Percentiles rank a stretch among this genome's conserved stretches.
These are phyloP conservation scores for Carex kokanica DNA, from an alignment of 176 grass and related monocot genomes.

Conservation along the genomic window DNA sequence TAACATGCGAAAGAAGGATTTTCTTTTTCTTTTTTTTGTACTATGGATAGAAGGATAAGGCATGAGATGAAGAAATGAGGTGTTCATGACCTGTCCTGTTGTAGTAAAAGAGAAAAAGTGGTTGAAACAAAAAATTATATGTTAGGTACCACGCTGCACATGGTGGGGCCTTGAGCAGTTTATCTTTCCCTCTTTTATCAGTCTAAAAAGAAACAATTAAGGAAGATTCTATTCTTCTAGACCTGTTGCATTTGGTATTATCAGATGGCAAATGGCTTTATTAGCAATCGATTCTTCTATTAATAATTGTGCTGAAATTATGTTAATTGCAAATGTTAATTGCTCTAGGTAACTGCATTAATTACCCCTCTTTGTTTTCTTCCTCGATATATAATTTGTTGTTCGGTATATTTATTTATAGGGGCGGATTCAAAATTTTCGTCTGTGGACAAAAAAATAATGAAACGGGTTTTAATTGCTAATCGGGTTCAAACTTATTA, in stretches of 20 bases:
- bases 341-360: no score
- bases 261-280: neutral
- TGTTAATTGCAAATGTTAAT: no score
- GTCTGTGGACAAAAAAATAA: no score
- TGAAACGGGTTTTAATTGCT: no score
- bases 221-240: constrained; percentile 18
- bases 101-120: neutral
- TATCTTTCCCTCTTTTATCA: neutral
- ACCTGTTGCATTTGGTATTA: neutral
- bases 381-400: neutral
- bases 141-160: constrained; percentile 15
- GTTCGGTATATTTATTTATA: neutral
- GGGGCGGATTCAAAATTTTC: no score
- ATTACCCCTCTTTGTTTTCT: no score
- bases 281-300: neutral
- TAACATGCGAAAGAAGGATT: neutral
- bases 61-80: constrained; percentile 19
- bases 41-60: constrained; percentile 5
- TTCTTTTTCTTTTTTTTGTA: no score
- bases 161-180: neutral
- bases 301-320: neutral
- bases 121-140: constrained; percentile 24
- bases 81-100: constrained; percentile 24
- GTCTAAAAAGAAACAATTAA: constrained; percentile 8
- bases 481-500: no score